Base-by-base conservation (phyloP, 345 rosid species). In the Eucalyptus coolabah region DNA sequence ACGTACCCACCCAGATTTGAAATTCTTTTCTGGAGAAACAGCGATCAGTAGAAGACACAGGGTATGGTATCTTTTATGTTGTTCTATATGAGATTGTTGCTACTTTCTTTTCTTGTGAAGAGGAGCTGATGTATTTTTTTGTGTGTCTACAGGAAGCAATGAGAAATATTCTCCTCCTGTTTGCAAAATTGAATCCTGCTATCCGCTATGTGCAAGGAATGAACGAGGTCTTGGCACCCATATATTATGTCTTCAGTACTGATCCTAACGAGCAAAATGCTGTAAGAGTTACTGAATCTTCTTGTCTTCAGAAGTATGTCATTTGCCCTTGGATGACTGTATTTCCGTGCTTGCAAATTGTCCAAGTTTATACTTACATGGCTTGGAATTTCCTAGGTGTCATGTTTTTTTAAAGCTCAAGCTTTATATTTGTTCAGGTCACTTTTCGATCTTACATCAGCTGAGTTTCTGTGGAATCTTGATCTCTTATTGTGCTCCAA, bases 211-310 rank as follows among this genome's bases (percentile, higher is more conserved):
- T 95, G 42, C 98, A 96, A 93, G 98, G 98, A 90, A 96, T 95
- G 98, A 95, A 96, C 59, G 98, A 96, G 93, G 97, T 96, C 91
- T 91, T 96, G 94, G 96, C 97, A 24, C 97, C 98, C 80, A 87
- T 96, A 87, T 92, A 93, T 91, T 96, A 94, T n/a, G 91, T 94
- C 37, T 94, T 95, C 77, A 93, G 95, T 88, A 90, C 94, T 34
- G 96, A 94, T 90, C 89, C 92, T 7, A 91, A 94, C 13, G 95
- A 93, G 88, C 90, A 92, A 87, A 94, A 96, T 92, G 94, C 93
- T 87, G 98, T 96, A 93, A 95, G 95, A 87, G 60, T 89, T 77
- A 77, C 85, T 77, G 47, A 15, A 77, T 40, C 85, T 77, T 40
- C 30, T 40, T 7, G 47, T 77, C 85, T 77, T 21, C 28, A 23